Percentiles rank a stretch among this genome's conserved stretches.
Conservation (phyloP, 257 asterid species). For the Plantago major region DNA sequence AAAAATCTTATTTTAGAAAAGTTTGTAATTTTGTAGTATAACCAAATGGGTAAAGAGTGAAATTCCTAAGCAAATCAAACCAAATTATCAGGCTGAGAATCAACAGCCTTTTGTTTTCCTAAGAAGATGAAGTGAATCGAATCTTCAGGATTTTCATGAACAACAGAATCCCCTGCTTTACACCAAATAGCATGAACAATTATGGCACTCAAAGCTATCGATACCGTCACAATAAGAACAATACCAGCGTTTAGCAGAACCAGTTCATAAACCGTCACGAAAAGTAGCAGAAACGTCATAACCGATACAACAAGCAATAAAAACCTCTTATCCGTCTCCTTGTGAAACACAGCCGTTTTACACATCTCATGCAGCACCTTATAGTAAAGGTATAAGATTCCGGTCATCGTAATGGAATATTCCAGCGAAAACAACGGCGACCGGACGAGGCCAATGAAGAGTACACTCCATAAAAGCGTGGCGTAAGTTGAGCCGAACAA, state of each 20-base stretch:
- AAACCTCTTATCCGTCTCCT: slow-evolving; percentile 18
- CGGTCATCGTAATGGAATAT: slow-evolving; percentile 26
- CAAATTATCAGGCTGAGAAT: slow-evolving; percentile 2
- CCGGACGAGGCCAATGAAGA: slow-evolving; percentile 37
- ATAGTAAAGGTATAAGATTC: slow-evolving; percentile 23
- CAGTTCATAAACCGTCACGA: slow-evolving; percentile 18
- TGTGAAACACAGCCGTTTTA: slow-evolving; percentile 21
- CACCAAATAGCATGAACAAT: slow-evolving; percentile 30
- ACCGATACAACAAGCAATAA: not conserved
- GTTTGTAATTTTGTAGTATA: no score
- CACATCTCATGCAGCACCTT: slow-evolving; percentile 26
- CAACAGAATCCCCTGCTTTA: slow-evolving; percentile 16
- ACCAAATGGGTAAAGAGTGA: no score
- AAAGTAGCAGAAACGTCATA: slow-evolving; percentile 21
- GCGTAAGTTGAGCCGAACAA: slow-evolving; percentile 26
- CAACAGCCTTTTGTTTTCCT: slow-evolving; percentile 2
- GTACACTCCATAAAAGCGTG: slow-evolving; percentile 30
- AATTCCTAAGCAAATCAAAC: slow-evolving; percentile 6
- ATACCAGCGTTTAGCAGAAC: slow-evolving; percentile 25
- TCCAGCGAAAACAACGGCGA: slow-evolving; percentile 25
- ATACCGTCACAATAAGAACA: slow-evolving; percentile 26
- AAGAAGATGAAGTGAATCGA: slow-evolving; percentile 5
- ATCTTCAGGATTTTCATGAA: slow-evolving; percentile 7
- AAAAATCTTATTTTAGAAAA: no score
- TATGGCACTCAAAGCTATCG: slow-evolving; percentile 25